Evolutionary conservation across 495 filamentous ascomycete genomes (phyloP).

Genomic region (Penicillium coffeae): DNA sequence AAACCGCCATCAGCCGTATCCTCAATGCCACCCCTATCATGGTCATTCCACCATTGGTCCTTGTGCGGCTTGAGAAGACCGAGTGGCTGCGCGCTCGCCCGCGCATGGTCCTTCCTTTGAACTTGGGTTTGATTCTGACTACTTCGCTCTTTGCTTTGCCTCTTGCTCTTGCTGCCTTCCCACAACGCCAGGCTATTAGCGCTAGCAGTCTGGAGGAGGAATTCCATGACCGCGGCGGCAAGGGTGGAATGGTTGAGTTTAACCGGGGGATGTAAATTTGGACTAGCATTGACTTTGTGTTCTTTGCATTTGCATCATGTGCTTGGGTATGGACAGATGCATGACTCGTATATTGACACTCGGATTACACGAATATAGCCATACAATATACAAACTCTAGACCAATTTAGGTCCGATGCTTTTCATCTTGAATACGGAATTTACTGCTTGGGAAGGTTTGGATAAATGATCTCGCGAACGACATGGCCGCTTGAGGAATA

Average conservation of each 20-base stretch:
- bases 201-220: conserved; percentile 73
- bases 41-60: conserved; percentile 81
- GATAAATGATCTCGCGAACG: too few species aligned
- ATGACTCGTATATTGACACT: conserved; percentile 2
- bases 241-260: conserved; percentile 76
- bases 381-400: too few species aligned
- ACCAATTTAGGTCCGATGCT: too few species aligned
- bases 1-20: conserved; percentile 85
- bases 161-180: conserved; percentile 77
- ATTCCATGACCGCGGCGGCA: conserved; percentile 74
- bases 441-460: too few species aligned
- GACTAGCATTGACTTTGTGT: conserved; percentile 3
- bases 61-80: conserved; percentile 76
- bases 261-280: conserved; percentile 75
- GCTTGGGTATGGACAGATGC: conserved; percentile 1
- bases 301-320: conserved; percentile 7
- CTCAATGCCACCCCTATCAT: conserved; percentile 95
- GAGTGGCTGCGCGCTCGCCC: conserved; percentile 72
- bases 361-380: background rate
- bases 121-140: conserved; percentile 74
- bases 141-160: conserved; percentile 82
- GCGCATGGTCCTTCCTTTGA: conserved; percentile 68
- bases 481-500: too few species aligned
- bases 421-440: background rate
- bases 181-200: conserved; percentile 76